Base-by-base conservation (phyloP, 2,329 filamentous ascomycete species). In the Ophiobolus disseminans region DNA sequence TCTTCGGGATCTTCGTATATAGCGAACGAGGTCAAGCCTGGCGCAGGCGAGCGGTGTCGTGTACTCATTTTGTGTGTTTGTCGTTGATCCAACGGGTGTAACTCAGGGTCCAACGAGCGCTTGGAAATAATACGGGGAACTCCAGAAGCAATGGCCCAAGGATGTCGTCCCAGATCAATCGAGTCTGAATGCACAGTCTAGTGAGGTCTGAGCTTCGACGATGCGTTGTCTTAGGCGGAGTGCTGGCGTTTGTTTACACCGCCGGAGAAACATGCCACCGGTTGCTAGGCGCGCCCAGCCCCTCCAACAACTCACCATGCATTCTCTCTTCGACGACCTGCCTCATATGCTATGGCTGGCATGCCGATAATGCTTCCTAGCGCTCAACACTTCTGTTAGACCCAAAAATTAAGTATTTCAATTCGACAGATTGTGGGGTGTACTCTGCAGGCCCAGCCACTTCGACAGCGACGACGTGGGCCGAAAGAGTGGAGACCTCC, bases 1-100 rank as follows among this genome's bases (percentile, higher is more conserved):
- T 69, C 65, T 23, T 72, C 66, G 36, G 56, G 55, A 37, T 71
- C 65, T 57, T 71, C 65, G 53, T 70, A 68, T 22, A 70, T 68
- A 14, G 63, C 62, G 54, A 71, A 72, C 28, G 68, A 63, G 11
- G 65, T 57, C 40, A 62, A 53, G 47, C 64, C 65, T 45, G 65
- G 65, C 36, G 65, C 62, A 35, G 64, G 60, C 28, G 66, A 53
- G 38, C 68, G 62, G 51, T 68, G 66, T 37, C 68, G 54, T 20
- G 68, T 69, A 42, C 66, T 65, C 66, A 70, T 70, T 22, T 47
- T 49, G 41, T 45, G 42, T 39, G 53, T 49, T 41, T 46, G 51
- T 62, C 49, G 58, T 50, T 46, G 34, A 60, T 62, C 25, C 25
- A 26, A 45, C 39, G 40, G 43, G 42, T 53, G 48, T 39, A 47